Conservation (phyloP, 768 basidiomycete species). For the Termitomyces sp. region DNA sequence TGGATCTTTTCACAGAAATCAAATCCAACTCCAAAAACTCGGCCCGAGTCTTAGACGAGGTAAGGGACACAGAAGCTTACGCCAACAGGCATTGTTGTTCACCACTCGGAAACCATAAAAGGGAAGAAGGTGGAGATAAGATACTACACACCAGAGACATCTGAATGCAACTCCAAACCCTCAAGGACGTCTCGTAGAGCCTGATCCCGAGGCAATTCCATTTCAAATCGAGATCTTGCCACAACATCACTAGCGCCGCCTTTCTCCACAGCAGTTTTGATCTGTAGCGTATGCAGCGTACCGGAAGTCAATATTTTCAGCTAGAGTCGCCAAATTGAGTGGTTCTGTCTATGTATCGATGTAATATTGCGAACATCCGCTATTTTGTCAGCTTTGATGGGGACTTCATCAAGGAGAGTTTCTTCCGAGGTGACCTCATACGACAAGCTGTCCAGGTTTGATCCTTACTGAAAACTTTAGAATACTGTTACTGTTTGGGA, state of each 20-base stretch:
- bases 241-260: slow-evolving; percentile 19
- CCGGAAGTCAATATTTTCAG: slow-evolving; percentile 33
- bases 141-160: slow-evolving; percentile 5
- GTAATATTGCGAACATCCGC: slow-evolving; percentile 36
- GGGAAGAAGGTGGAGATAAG: background rate
- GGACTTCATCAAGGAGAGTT: slow-evolving; percentile 35
- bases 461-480: slow-evolving; percentile 37
- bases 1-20: too few relatives aligned
- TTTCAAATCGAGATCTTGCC: slow-evolving; percentile 1
- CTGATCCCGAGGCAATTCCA: slow-evolving; percentile 7
- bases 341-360: slow-evolving; percentile 44
- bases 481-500: slow-evolving; percentile 26
- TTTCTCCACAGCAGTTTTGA: slow-evolving; percentile 23
- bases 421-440: slow-evolving; percentile 41
- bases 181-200: slow-evolving; percentile 11
- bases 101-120: slow-evolving; percentile 11
- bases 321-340: slow-evolving; percentile 37
- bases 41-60: background rate
- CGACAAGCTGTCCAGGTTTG: slow-evolving; percentile 41
- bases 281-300: slow-evolving; percentile 12
- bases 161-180: slow-evolving; percentile 7
- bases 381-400: slow-evolving; percentile 31
- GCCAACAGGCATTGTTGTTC: slow-evolving; percentile 22
- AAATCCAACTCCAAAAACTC: too few relatives aligned
- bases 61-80: slow-evolving; percentile 7